These are phyloP conservation scores for Calophaca sinica DNA, from an alignment of 306 rosid species.

Conservation along the genomic window DNA sequence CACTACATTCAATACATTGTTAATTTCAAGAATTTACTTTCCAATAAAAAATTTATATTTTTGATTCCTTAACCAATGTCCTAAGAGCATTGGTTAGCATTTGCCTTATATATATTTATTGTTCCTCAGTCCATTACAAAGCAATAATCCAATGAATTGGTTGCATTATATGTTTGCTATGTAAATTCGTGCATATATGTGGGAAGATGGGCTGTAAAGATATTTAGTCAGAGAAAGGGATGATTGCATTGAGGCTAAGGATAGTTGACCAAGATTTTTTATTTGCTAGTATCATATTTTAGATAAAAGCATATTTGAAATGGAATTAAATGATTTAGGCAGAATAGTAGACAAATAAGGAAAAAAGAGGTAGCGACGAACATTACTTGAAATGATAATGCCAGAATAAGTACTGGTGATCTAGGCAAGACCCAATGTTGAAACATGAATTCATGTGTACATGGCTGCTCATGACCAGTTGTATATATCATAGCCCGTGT, in stretches of 20 bases:
- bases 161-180: no score
- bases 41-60: background rate
- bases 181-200: no score
- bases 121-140: no score
- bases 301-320: background rate
- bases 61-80: background rate
- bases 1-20: background rate
- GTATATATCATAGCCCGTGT: background rate
- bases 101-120: background rate
- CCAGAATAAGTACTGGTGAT: background rate
- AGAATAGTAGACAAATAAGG: background rate
- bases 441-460: conserved; percentile 1
- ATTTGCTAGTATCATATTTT: conserved; percentile 2
- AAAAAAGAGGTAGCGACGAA: background rate
- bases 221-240: no score
- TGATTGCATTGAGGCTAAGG: no score
- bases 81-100: background rate
- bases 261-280: no score
- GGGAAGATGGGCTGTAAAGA: no score
- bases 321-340: background rate
- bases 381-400: background rate
- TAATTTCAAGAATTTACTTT: background rate
- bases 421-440: background rate
- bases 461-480: no score
- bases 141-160: no score